These are phyloP conservation scores for Thuidium tamariscinum DNA, from an alignment of 225 moss, liverwort and hornwort species.

Conservation along the genomic window DNA sequence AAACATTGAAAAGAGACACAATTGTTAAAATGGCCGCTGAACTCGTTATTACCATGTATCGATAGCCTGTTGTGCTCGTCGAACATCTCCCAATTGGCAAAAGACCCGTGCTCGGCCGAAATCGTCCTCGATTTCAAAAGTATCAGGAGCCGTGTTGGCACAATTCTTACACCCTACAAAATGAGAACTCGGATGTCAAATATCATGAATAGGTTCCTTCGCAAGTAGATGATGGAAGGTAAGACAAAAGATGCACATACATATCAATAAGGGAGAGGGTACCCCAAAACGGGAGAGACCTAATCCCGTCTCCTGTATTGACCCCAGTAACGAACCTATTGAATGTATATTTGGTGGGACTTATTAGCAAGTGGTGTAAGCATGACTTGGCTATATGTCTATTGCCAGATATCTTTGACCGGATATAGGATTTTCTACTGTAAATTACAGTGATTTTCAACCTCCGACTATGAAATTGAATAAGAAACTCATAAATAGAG, in stretches of 20 bases:
- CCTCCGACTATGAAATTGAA: neutral
- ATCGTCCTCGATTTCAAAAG: conserved; percentile 82
- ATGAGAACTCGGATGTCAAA: neutral
- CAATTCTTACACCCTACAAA: conserved; percentile 88
- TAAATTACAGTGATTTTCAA: neutral
- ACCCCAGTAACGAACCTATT: neutral
- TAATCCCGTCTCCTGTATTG: neutral
- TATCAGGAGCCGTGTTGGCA: conserved; percentile 65
- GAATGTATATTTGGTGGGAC: neutral
- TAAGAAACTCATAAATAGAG: neutral
- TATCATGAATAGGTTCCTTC: neutral
- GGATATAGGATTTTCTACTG: neutral
- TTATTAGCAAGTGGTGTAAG: neutral
- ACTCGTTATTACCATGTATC: conserved; percentile 64
- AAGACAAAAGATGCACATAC: neutral
- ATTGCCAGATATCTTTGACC: neutral
- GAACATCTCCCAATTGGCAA: conserved; percentile 55
- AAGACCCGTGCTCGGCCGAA: conserved; percentile 71
- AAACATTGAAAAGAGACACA: neutral
- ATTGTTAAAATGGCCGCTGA: neutral
- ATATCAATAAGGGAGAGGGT: neutral
- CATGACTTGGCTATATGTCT: neutral
- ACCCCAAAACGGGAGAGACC: neutral
- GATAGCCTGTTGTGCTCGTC: conserved; percentile 54
- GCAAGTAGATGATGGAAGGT: neutral